These are phyloP conservation scores for Microbotryum lychnidis-dioicae DNA, from an alignment of 1,284 basidiomycete genomes.

Conservation along the genomic window DNA sequence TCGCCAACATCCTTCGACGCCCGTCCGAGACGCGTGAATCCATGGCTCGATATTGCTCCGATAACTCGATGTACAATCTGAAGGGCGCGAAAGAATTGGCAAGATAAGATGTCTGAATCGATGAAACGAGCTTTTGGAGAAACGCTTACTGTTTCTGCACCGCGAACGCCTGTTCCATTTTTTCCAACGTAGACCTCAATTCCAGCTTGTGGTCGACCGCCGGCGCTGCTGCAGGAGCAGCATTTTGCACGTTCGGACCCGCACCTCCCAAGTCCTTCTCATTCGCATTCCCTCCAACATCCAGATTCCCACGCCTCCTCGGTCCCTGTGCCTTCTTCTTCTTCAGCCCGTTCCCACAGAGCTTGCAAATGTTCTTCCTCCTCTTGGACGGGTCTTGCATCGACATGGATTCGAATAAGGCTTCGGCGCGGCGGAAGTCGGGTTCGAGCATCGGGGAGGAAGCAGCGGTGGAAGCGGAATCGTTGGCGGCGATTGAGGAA, in stretches of 20 bases:
- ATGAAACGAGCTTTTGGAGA: not conserved
- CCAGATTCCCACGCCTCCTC: not conserved
- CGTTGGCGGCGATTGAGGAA: not conserved
- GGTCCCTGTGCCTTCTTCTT: not conserved
- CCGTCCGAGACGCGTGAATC: slow-evolving; percentile 63
- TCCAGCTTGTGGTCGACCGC: slow-evolving; percentile 8
- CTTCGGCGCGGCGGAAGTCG: slow-evolving; percentile 17
- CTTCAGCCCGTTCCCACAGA: not conserved
- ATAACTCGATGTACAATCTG: slow-evolving; percentile 76
- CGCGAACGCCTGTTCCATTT: slow-evolving; percentile 21
- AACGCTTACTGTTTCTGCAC: slow-evolving; percentile 49
- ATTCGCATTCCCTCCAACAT: slow-evolving; percentile 1
- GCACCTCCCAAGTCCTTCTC: not conserved
- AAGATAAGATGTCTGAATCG: too few relatives aligned
- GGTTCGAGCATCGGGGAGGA: slow-evolving; percentile 10
- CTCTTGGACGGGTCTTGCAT: not conserved
- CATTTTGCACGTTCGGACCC: not conserved
- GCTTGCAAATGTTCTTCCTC: slow-evolving; percentile 2
- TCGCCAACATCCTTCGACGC: slow-evolving; percentile 70
- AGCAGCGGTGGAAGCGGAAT: not conserved
- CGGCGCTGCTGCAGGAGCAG: slow-evolving; percentile 4
- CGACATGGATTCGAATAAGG: slow-evolving; percentile 13
- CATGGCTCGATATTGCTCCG: slow-evolving; percentile 81
- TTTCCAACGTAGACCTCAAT: slow-evolving; percentile 3
- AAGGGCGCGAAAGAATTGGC: not conserved